Evolutionary conservation across 306 rosid species (phyloP).

Genomic region (Quercus alba): DNA sequence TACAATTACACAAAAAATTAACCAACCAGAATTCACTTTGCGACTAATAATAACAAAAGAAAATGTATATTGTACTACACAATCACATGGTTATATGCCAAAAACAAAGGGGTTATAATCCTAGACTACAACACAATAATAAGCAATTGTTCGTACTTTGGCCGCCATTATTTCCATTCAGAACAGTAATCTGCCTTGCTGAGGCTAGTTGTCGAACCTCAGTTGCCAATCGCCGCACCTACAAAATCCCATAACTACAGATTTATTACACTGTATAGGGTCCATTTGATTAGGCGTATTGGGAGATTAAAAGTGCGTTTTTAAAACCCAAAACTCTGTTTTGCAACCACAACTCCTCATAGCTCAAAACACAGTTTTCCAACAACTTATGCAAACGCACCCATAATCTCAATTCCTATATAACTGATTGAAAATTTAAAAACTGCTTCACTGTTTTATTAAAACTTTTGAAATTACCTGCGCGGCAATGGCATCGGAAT

Average conservation of each 20-base stretch:
- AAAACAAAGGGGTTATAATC: not conserved
- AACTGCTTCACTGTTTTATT: not conserved
- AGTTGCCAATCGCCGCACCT: slow-evolving; percentile 76
- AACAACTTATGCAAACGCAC: too few species aligned
- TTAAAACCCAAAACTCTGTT: too few species aligned
- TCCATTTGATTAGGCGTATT: too few species aligned
- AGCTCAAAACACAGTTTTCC: too few species aligned
- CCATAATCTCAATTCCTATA: not conserved
- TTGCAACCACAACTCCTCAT: too few species aligned
- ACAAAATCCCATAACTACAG: slow-evolving; percentile 15
- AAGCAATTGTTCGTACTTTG: slow-evolving; percentile 17
- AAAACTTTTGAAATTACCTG: slow-evolving; percentile 45
- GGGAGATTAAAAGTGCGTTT: too few species aligned
- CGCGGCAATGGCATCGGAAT: slow-evolving; percentile 64
- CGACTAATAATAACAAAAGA: too few species aligned
- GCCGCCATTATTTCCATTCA: slow-evolving; percentile 67
- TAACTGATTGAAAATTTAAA: not conserved
- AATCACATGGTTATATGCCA: not conserved
- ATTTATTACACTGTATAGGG: not conserved
- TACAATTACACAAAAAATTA: not conserved
- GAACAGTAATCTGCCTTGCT: slow-evolving; percentile 50
- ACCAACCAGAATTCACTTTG: not conserved
- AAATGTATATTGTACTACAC: too few species aligned
- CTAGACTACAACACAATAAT: not conserved
- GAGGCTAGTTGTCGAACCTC: slow-evolving; percentile 57